phyloP scores from a whole-genome alignment of 1,284 basidiomycete species.

The Apiotrichum veenhuisii region DNA sequence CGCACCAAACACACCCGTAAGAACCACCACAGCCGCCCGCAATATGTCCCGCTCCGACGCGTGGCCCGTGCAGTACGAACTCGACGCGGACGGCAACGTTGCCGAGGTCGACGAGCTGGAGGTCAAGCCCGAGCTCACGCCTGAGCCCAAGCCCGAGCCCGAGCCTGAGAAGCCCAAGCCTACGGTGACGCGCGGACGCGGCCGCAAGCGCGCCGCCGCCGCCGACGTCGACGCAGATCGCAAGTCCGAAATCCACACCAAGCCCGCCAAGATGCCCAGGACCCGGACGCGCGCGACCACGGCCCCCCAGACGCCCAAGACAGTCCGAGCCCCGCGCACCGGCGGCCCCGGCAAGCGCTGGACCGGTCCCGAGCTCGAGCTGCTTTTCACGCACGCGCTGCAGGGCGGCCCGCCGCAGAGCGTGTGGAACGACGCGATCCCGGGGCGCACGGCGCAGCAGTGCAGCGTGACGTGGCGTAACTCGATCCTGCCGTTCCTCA shows the following conservation, averaged over 20 bases:
- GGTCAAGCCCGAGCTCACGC: background rate
- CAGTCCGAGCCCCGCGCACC: background rate
- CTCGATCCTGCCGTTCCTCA: background rate
- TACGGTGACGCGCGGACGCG: no score
- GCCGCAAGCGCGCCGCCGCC: no score
- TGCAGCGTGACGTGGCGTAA: constrained; percentile 11
- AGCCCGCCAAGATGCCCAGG: no score
- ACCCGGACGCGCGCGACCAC: no score
- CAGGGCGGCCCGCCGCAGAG: background rate
- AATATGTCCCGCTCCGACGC: no score
- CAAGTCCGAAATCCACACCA: no score
- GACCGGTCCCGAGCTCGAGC: background rate
- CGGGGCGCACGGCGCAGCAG: constrained; percentile 11
- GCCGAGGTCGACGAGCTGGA: background rate
- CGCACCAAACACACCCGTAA: no score
- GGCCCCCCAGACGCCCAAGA: no score
- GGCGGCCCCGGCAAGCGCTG: background rate
- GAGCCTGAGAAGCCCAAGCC: background rate
- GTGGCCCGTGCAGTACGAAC: background rate
- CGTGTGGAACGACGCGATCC: background rate
- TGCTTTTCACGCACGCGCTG: background rate
- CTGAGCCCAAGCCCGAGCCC: background rate
- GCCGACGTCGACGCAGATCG: no score
- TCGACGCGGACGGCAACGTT: background rate
- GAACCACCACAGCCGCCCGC: no score